Evolutionary conservation across 345 rosid genomes (phyloP).

Genomic region (Citrus mangshanensis): DNA sequence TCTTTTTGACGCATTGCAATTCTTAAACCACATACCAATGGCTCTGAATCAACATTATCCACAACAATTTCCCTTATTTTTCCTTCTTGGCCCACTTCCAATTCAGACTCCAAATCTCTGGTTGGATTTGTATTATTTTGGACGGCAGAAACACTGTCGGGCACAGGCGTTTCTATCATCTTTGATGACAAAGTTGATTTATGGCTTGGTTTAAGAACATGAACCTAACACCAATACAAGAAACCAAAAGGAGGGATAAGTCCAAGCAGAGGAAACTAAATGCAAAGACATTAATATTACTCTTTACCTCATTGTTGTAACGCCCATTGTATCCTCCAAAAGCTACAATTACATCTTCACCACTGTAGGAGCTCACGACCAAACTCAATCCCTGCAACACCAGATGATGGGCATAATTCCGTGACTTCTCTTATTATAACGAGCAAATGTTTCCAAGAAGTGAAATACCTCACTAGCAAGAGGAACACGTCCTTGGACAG

Average conservation of each 20-base stretch:
- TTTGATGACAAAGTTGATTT: slow-evolving; percentile 80
- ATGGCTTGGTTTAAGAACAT: slow-evolving; percentile 94
- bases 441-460: neutral
- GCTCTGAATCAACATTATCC: slow-evolving; percentile 61
- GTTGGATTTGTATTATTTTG: slow-evolving; percentile 63
- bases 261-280: neutral
- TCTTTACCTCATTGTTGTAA: slow-evolving; percentile 79
- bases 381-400: slow-evolving; percentile 80
- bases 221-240: slow-evolving; percentile 45
- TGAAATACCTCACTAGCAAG: slow-evolving; percentile 93
- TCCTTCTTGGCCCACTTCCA: slow-evolving; percentile 73
- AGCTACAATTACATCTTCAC: slow-evolving; percentile 85
- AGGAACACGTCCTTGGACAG: slow-evolving; percentile 88
- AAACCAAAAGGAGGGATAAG: slow-evolving; percentile 19
- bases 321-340: slow-evolving; percentile 99
- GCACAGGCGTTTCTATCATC: slow-evolving; percentile 49
- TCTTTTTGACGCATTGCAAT: neutral
- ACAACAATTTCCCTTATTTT: slow-evolving; percentile 82
- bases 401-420: slow-evolving; percentile 14
- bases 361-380: slow-evolving; percentile 70
- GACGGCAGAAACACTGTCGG: slow-evolving; percentile 77
- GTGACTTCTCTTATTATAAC: neutral
- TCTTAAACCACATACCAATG: slow-evolving; percentile 41
- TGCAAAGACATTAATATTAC: slow-evolving; percentile 12
- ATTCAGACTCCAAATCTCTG: slow-evolving; percentile 81